Evolutionary conservation across 768 basidiomycete species (phyloP).

Genomic region (Lepiota subincarnata): DNA sequence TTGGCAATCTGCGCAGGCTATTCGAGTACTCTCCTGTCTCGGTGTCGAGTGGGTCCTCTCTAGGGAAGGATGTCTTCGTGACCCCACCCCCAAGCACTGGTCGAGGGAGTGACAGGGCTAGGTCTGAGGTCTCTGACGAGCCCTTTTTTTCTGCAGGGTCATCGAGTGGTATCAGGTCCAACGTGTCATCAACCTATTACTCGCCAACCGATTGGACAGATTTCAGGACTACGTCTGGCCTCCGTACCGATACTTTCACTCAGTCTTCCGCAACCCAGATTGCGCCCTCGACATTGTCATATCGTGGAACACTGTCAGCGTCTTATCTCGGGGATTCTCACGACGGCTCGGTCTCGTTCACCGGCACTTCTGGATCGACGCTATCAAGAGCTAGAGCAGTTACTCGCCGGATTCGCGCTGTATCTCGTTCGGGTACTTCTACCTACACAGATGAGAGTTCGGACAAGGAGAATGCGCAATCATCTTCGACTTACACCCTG

Average conservation of each 20-base stretch:
- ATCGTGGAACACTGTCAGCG: conserved; percentile 46
- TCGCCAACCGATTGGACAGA: conserved; percentile 24
- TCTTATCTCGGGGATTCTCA: conserved; percentile 58
- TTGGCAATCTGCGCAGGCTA: conserved; percentile 29
- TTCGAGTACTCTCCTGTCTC: conserved; percentile 67
- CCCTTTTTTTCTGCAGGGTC: conserved; percentile 38
- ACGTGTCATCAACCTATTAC: conserved; percentile 33
- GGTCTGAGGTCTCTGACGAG: conserved; percentile 33
- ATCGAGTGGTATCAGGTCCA: conserved; percentile 26
- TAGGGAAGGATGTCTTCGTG: conserved; percentile 36
- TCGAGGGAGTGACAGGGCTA: conserved; percentile 27
- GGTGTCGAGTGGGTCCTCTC: conserved; percentile 60
- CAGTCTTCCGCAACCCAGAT: conserved; percentile 37
- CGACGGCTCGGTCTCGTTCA: conserved; percentile 34
- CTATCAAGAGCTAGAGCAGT: conserved; percentile 59
- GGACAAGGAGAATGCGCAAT: conserved; percentile 53
- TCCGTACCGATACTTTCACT: conserved; percentile 21
- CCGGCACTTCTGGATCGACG: conserved; percentile 45
- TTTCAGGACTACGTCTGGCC: conserved; percentile 25
- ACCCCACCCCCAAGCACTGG: conserved; percentile 39
- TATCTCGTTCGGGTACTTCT: conserved; percentile 39
- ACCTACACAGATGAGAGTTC: conserved; percentile 41
- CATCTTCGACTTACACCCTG: conserved; percentile 1
- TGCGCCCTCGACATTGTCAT: conserved; percentile 48
- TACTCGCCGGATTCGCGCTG: conserved; percentile 42